Evolutionary conservation across 164 flowering plant species (phyloP).

Genomic region (Liquidambar formosana): DNA sequence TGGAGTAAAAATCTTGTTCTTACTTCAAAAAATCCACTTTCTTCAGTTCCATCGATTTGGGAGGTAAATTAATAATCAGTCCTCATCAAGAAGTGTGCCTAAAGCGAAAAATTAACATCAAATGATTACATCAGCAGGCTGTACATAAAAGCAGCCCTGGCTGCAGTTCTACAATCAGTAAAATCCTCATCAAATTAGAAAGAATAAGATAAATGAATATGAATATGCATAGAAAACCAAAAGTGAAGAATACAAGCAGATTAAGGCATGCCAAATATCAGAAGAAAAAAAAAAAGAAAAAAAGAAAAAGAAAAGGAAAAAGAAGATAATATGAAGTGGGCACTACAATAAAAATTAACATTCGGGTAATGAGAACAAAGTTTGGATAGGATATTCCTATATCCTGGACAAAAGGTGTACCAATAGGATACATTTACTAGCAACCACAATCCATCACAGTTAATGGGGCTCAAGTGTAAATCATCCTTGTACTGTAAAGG

Average conservation of each 20-base stretch:
- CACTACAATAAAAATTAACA: no score
- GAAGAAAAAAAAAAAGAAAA: no score
- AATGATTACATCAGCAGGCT: no score
- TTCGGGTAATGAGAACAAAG: background rate
- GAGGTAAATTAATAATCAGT: constrained; percentile 80
- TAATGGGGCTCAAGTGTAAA: background rate
- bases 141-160: no score
- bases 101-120: constrained; percentile 21
- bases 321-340: background rate
- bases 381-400: background rate
- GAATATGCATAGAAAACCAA: background rate
- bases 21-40: constrained; percentile 76
- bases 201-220: background rate
- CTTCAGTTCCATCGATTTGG: constrained; percentile 63
- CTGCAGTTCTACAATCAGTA: no score
- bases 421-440: background rate
- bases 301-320: no score
- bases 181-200: background rate
- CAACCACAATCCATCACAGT: background rate
- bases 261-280: background rate
- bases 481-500: background rate
- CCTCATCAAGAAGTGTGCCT: constrained; percentile 88
- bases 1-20: constrained; percentile 78
- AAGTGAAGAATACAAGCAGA: background rate
- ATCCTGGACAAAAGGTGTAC: background rate